phyloP scores from a whole-genome alignment of 441 rosid genomes.

The Aquilaria agallochum region DNA sequence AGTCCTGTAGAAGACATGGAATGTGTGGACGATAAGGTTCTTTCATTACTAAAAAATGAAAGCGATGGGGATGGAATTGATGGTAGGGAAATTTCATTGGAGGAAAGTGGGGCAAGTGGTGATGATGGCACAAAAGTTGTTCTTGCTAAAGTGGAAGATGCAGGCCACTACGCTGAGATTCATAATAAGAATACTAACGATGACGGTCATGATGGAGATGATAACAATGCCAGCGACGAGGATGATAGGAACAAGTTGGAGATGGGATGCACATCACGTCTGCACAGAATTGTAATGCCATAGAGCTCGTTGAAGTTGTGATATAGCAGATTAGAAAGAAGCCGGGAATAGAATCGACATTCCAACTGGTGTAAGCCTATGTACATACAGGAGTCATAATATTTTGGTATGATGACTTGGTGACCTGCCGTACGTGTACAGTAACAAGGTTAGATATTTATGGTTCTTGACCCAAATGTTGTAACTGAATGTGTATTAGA shows the following conservation, averaged over 20 bases:
- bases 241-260: conserved; percentile 35
- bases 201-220: conserved; percentile 16
- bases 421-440: conserved; percentile 37
- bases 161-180: conserved; percentile 4
- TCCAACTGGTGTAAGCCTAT: conserved; percentile 16
- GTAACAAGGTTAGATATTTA: conserved; percentile 30
- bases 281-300: conserved; percentile 29
- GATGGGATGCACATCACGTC: conserved; percentile 28
- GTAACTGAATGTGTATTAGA: conserved; percentile 18
- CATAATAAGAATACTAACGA: too few relatives aligned
- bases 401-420: conserved; percentile 26
- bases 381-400: conserved; percentile 9
- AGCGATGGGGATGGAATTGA: conserved; percentile 33
- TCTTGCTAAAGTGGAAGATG: conserved; percentile 26
- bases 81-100: conserved; percentile 26
- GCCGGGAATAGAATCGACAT: conserved; percentile 11
- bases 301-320: conserved; percentile 39
- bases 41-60: conserved; percentile 23
- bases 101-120: conserved; percentile 24
- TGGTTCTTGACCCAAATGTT: conserved; percentile 17
- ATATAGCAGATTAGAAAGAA: conserved; percentile 28
- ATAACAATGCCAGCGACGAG: conserved; percentile 23
- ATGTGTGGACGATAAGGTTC: conserved; percentile 17
- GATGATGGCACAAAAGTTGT: conserved; percentile 20
- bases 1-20: conserved; percentile 27